phyloP scores from a whole-genome alignment of 257 asterid genomes.

The Gardenia jasminoides region DNA sequence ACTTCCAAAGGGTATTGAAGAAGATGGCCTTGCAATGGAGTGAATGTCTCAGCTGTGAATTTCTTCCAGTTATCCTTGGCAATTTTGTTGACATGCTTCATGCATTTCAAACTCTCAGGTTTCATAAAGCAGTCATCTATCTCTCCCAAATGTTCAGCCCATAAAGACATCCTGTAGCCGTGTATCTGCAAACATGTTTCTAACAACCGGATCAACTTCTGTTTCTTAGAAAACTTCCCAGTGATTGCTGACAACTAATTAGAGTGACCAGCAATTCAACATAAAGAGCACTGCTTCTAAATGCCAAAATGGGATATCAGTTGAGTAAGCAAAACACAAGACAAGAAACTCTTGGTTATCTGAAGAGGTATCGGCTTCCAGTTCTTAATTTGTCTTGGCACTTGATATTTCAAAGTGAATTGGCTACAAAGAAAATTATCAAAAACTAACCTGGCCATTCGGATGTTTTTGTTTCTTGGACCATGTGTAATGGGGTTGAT shows the following conservation, averaged over 20 bases:
- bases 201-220: neutral
- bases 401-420: neutral
- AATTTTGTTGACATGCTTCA: constrained; percentile 45
- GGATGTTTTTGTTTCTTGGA: constrained; percentile 50
- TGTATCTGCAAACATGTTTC: constrained; percentile 42
- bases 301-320: neutral
- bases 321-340: neutral
- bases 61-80: constrained; percentile 73
- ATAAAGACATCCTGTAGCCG: constrained; percentile 81
- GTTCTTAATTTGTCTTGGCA: neutral
- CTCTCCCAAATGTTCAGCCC: constrained; percentile 74
- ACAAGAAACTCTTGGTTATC: neutral
- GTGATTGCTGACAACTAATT: neutral
- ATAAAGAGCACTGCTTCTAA: neutral
- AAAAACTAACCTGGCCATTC: constrained; percentile 57
- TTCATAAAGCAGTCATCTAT: constrained; percentile 40
- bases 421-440: neutral
- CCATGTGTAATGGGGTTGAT: constrained; percentile 79
- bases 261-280: neutral
- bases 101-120: constrained; percentile 53
- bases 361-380: neutral
- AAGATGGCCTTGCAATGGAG: constrained; percentile 65
- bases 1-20: constrained; percentile 60
- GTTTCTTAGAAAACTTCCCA: neutral
- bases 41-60: constrained; percentile 45